These are phyloP conservation scores for Phytophthora hibernalis DNA, from an alignment of 352 stramenopile species.

Conservation along the genomic window DNA sequence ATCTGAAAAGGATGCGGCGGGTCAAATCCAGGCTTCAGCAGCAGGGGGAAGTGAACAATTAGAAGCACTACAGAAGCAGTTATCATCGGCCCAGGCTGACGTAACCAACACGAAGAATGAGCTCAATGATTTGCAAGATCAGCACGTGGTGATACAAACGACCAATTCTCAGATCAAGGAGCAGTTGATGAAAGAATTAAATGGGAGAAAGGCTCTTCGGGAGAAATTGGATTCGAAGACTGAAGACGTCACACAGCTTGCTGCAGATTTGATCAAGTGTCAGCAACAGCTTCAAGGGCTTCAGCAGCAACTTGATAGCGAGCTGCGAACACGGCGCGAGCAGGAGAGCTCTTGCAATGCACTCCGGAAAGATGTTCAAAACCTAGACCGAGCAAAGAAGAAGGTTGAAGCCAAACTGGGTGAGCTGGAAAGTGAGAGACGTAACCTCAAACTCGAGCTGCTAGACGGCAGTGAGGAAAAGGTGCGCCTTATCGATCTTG, in stretches of 20 bases:
- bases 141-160: conserved; percentile 42
- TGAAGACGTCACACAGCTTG: conserved; percentile 15
- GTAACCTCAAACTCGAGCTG: conserved; percentile 17
- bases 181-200: conserved; percentile 60
- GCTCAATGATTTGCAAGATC: conserved; percentile 46
- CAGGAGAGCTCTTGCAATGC: conserved; percentile 22
- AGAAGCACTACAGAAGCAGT: conserved; percentile 23
- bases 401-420: conserved; percentile 20
- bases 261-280: conserved; percentile 11
- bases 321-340: conserved; percentile 18
- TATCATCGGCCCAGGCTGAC: conserved; percentile 15
- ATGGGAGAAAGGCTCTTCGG: conserved; percentile 49
- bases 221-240: conserved; percentile 44
- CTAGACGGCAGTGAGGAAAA: conserved; percentile 13
- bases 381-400: conserved; percentile 26
- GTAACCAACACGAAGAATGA: conserved; percentile 33
- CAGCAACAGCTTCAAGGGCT: too few relatives aligned
- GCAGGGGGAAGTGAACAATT: conserved; percentile 10
- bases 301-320: conserved; percentile 24
- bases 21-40: not conserved
- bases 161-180: conserved; percentile 63
- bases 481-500: conserved; percentile 24
- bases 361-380: conserved; percentile 20
- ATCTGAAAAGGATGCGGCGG: conserved; percentile 2
- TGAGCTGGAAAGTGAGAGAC: conserved; percentile 38